Evolutionary conservation across 2,329 filamentous ascomycete genomes (phyloP), one percentile per base, ranked within the genome.

Genomic region (Apiospora sp.): DNA sequence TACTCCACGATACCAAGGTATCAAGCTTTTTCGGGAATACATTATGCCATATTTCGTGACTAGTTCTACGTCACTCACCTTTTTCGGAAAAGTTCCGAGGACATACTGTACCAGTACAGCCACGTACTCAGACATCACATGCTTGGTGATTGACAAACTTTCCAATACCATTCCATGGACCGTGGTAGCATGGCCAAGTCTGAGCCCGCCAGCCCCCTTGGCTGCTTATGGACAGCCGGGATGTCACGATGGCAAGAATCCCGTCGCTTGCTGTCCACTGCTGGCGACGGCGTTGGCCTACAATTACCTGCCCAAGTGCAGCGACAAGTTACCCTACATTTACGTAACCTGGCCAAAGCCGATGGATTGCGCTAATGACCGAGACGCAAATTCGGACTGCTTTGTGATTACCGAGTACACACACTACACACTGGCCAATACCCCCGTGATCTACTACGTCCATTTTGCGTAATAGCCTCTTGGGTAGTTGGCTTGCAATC

Each of bases 241-340:
- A 41, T 34, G 58, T 64, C 58, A 64, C 58, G 58, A 64, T 64
- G 58, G 58, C 58, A 41, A 64, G 10, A 41, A n/a, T 13, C 34
- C n/a, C 58, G 34, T 64, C 34, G 22, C 58, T 64, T 37, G 34
- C 19, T 30, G 58, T 41, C 34, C 58, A 64, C 34, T 41, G 22
- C n/a, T 41, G 34, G 34, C 34, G 34, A 41, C 13, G 34, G 34
- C 34, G 58, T 64, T 27, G 34, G 7, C 58, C 34, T 34, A 22
- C 54, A 22, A n/a, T 16, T 54, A 48, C 46, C 37, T 48, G 46
- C 24, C 10, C 37, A 37, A 61, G 54, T 61, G 6, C 30, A 19
- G 19, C 8, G 8, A 34, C n/a, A 6, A n/a, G 22, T 64, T 64
- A 41, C 30, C 34, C 58, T 64, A 64, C 22, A 41, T 24, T 64